Base-by-base conservation (phyloP, 2,329 filamentous ascomycete genomes). In the Tolypocladium sp. region DNA sequence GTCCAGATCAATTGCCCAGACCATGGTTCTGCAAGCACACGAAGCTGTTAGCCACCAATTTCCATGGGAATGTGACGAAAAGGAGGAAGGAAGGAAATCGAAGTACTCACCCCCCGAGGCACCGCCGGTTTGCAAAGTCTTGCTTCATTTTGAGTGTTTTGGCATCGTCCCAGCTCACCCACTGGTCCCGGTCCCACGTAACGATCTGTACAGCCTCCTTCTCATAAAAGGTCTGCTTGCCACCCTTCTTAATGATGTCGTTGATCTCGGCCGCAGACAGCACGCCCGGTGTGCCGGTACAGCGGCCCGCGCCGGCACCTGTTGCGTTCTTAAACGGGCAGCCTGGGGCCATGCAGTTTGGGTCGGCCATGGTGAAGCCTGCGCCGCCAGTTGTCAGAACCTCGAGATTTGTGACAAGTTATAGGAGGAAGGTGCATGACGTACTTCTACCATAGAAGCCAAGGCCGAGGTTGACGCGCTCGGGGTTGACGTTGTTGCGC, bases 381-480 rank as follows among this genome's bases (percentile, higher is more conserved):
- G 30, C 30, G 30, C 30, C 6, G 27, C 30, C 30, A 8, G 8
- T 33, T 33, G 30, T 33, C 30, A 33, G 30, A 33, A 33, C 2
- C 30, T 33, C 7, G 30, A 33, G 30, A 8, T 33, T 9, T 33
- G 30, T 8, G 30, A 7, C 30, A 7, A 33, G 30, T 8, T 0
- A 9, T n/a, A 33, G 30, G 30, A 8, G 30, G 8, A 8, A 33
- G 30, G 2, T 33, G 30, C 30, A 8, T 7, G 30, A 33, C 30
- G 7, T 33, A 33, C 30, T 33, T 33, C 41, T 17, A 5, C 77
- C 76, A 62, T 82, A 82, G 60, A 78, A 81, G 4, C 70, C 76
- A 3, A 77, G 40, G 1, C 80, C 80, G 9, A 83, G 58, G 4
- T 65, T 68, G 5, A 83, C 68, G 33, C 77, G 74, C 0, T 61